Evolutionary conservation across 2,329 filamentous ascomycete species (phyloP), one percentile per base, ranked within the genome.

Genomic region (Diaporthe longicolla): DNA sequence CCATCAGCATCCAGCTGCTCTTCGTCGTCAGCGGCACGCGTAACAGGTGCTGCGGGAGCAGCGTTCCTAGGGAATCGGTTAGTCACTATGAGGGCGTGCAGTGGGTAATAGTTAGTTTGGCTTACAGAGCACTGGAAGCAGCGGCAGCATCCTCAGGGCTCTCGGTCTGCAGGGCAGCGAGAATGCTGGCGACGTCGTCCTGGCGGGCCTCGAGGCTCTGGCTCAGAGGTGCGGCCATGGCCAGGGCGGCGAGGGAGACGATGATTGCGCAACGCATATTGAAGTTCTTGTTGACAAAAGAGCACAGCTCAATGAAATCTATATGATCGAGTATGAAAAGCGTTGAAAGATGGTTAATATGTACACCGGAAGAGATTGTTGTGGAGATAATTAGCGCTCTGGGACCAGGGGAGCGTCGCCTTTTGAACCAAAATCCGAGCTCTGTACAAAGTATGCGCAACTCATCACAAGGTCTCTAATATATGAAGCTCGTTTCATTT

Each of bases 221-320:
- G 69, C 57, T 63, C 9, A 74, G 19, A 45, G 73, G 73, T 8
- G 73, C 73, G 45, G 73, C 73, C 45, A 72, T 26, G 8, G 73
- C 73, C 52, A 74, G 24, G 21, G 71, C 50, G 59, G 61, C 59
- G 13, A 74, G 45, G 8, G 69, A 61, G 45, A 71, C n/a, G 37
- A 74, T 59, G 19, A 72, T 61, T 54, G 66, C 55, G 59, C 59
- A 72, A 69, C 59, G 73, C 73, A 74, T 74, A 24, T 66, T 54
- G 54, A 50, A 6, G 0, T 37, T 17, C 15, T 35, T 65, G 15
- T 32, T 1, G 9, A 59, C 24, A 21, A 58, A 71, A 58, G 69
- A 74, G 72, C 68, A 74, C 72, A 71, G 72, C 72, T 72, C 72
- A 17, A 54, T 52, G 8, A 63, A 26, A n/a, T 71, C 45, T 37